Conservation (phyloP, 2,329 filamentous ascomycete species). For the Fusarium irregulare region DNA sequence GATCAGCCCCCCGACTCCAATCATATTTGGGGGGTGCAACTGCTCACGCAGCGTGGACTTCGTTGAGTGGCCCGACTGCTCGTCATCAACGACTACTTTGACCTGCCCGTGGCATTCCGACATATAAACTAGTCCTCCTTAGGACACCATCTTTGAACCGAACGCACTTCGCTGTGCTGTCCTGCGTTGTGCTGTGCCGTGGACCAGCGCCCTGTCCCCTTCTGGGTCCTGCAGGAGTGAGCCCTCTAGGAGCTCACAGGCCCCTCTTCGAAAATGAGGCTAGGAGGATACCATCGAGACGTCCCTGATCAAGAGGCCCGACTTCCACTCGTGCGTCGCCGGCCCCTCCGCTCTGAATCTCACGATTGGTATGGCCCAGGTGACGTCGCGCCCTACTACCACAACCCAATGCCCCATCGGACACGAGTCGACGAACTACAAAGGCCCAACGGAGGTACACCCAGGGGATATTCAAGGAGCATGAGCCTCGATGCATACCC, state of each 20-base stretch:
- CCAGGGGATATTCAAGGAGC: slow-evolving; percentile 44
- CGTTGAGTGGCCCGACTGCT: slow-evolving; percentile 44
- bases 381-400: slow-evolving; percentile 46
- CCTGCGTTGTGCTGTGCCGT: slow-evolving; percentile 43
- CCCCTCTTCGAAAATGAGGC: slow-evolving; percentile 48
- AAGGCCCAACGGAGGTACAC: slow-evolving; percentile 48
- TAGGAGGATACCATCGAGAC: slow-evolving; percentile 48
- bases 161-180: slow-evolving; percentile 20
- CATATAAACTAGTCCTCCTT: slow-evolving; percentile 37
- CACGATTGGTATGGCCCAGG: slow-evolving; percentile 45
- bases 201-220: slow-evolving; percentile 15
- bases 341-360: slow-evolving; percentile 41
- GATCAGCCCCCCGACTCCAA: slow-evolving; percentile 47
- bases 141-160: slow-evolving; percentile 26
- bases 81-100: slow-evolving; percentile 38
- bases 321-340: slow-evolving; percentile 45
- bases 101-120: slow-evolving; percentile 32
- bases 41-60: slow-evolving; percentile 46
- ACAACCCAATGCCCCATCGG: slow-evolving; percentile 46
- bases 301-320: slow-evolving; percentile 45
- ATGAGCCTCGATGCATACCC: slow-evolving; percentile 46
- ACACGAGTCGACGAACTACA: slow-evolving; percentile 47
- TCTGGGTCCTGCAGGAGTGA: slow-evolving; percentile 30
- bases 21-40: slow-evolving; percentile 44
- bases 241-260: slow-evolving; percentile 35